Evolutionary conservation across 139 green algal species (phyloP), one percentile per base, ranked within the genome.

Genomic region (Pleodorina starrii): DNA sequence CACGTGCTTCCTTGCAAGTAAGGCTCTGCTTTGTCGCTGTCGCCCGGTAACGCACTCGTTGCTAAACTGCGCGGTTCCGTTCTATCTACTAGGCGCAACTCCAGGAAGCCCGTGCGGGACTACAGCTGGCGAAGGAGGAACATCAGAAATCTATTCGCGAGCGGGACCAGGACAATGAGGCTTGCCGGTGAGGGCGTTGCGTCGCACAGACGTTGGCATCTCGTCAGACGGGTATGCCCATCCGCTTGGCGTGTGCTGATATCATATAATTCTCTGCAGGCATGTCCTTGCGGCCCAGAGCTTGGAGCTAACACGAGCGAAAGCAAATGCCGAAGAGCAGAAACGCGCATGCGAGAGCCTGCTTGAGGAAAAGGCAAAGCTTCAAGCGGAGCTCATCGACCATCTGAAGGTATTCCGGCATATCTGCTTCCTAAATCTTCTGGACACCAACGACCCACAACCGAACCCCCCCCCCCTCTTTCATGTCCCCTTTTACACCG

Each of bases 351-450:
- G 19, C 42, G 40, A 80, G 25, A 38, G 5, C 32, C 38, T 73
- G 23, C 78, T 85, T 36, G 51, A 32, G 27, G 78, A 85, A 21
- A 85, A 85, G 50, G 54, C 78, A 32, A 51, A 19, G 38, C 78
- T 85, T 12, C 78, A 85, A 21, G 23, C 6, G 42, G 78, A 85
- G 78, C 54, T 85, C 5, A 85, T 85, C 16, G 19, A 40, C 5
- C 38, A 73, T 35, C 36, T 85, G 12, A 73, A 85, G 78, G 78
- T 85, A 19, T 0, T 10, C 32, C 2, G 5, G n/a, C 11, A 1
- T 16, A 6, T 6, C 6, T 73, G 2, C 5, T 23, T 2, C 7
- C 27, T 36, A 36, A 6, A 36, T 19, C 19, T 73, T 73, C 27
- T 9, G 6, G 63, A 57, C 12, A 12, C 12, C 48, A 10, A 57